These are phyloP conservation scores for Taphrina wiesneri DNA, from an alignment of 1,139 yeast genomes.

Conservation along the genomic window DNA sequence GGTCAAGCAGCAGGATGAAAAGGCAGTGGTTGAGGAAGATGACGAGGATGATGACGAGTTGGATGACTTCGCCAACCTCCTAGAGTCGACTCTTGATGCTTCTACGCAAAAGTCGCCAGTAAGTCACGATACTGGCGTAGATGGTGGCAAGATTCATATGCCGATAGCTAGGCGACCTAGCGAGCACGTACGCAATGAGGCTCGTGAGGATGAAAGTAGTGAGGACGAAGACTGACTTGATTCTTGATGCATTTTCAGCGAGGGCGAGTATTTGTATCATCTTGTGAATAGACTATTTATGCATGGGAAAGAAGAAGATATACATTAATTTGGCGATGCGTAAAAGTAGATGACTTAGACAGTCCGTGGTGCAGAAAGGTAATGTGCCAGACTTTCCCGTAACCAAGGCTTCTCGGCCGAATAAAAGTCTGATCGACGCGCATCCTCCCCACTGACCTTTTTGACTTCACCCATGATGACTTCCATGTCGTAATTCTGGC, in stretches of 20 bases:
- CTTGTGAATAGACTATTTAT: neutral
- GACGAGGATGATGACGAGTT: conserved; percentile 31
- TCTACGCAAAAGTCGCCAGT: neutral
- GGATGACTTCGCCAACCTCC: conserved; percentile 27
- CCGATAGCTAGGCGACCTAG: neutral
- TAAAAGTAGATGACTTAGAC: neutral
- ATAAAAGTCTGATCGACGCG: conserved; percentile 53
- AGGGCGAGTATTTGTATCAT: neutral
- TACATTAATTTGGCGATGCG: neutral
- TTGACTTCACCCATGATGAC: conserved; percentile 68
- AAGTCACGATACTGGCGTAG: neutral
- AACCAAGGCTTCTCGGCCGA: conserved; percentile 38
- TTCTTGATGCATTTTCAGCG: neutral
- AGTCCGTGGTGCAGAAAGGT: conserved; percentile 34
- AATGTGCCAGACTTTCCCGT: conserved; percentile 41
- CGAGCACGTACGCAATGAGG: neutral
- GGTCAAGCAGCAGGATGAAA: neutral
- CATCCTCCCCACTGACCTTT: conserved; percentile 85
- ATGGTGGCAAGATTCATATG: neutral
- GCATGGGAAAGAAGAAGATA: neutral
- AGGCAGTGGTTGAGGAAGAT: neutral
- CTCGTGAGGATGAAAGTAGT: conserved; percentile 25
- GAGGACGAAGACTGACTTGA: conserved; percentile 27
- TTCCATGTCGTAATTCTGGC: conserved; percentile 73
- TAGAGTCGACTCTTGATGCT: conserved; percentile 31